Evolutionary conservation across 306 rosid genomes (phyloP).

Genomic region (Astragalus membranaceus): DNA sequence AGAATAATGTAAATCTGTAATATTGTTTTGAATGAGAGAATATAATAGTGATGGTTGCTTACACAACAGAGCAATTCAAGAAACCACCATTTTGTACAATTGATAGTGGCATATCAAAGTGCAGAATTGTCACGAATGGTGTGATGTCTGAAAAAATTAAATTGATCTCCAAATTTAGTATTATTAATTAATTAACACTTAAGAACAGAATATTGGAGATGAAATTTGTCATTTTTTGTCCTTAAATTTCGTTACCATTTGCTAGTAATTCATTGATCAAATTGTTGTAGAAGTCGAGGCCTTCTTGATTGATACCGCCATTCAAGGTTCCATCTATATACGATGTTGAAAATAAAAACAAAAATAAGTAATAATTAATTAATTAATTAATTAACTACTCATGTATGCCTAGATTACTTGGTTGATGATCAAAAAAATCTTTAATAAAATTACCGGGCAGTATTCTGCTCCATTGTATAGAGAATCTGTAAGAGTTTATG

Average conservation of each 20-base stretch:
- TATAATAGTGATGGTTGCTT: background rate
- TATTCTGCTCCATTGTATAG: constrained; percentile 34
- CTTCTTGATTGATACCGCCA: constrained; percentile 33
- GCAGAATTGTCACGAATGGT: constrained; percentile 16
- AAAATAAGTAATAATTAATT: background rate
- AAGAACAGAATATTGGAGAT: no score
- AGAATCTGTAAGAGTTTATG: constrained; percentile 20
- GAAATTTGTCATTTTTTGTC: background rate
- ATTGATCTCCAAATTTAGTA: no score
- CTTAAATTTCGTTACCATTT: background rate
- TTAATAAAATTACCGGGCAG: constrained; percentile 12
- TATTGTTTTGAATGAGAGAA: background rate
- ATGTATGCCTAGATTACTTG: background rate
- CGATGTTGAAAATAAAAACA: background rate
- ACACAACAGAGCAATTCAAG: constrained; percentile 18
- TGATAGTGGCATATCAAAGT: constrained; percentile 11
- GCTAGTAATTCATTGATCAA: constrained; percentile 21
- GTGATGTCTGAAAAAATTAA: background rate
- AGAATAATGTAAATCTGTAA: background rate
- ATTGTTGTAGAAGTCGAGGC: constrained; percentile 24
- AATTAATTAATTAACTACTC: background rate
- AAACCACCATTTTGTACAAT: background rate
- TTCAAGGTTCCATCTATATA: constrained; percentile 21
- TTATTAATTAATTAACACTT: background rate
- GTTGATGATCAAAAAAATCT: background rate